phyloP scores from a whole-genome alignment of 768 basidiomycete genomes.

The Pisolithus sp. region DNA sequence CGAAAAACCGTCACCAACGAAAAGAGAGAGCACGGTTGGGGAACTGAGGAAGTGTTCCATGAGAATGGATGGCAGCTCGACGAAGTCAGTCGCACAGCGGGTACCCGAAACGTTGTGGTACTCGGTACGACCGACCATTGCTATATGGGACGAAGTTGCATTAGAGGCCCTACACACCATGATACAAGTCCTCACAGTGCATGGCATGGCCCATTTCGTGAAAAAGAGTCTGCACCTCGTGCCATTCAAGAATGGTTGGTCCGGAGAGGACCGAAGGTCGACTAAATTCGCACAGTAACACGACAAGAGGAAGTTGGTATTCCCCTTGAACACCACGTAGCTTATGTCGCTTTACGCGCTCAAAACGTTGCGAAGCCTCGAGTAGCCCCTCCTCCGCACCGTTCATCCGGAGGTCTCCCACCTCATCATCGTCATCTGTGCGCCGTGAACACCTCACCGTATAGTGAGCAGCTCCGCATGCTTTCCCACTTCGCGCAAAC shows the following conservation, averaged over 20 bases:
- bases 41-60: conserved; percentile 98
- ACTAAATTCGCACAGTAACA: conserved; percentile 83
- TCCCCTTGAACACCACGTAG: conserved; percentile 59
- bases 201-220: conserved; percentile 99
- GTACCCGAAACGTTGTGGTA: conserved; percentile 98
- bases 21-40: conserved; percentile 73
- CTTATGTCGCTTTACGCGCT: conserved; percentile 52
- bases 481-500: conserved; percentile 78
- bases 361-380: conserved; percentile 53
- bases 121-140: conserved; percentile 96
- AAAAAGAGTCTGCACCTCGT: conserved; percentile 89
- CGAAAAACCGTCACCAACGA: conserved; percentile 48
- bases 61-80: conserved; percentile 94
- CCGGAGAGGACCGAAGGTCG: conserved; percentile 54
- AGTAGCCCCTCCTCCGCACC: conserved; percentile 35
- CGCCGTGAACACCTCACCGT: conserved; percentile 92
- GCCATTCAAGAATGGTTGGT: conserved; percentile 79
- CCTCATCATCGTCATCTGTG: conserved; percentile 84
- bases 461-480: conserved; percentile 92
- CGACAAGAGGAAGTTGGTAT: conserved; percentile 88
- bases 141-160: conserved; percentile 33
- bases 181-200: conserved; percentile 72
- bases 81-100: conserved; percentile 96
- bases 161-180: neutral
- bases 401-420: conserved; percentile 45